These are phyloP conservation scores for Whalleya microplaca DNA, from an alignment of 2,329 filamentous ascomycete species.

Conservation along the genomic window DNA sequence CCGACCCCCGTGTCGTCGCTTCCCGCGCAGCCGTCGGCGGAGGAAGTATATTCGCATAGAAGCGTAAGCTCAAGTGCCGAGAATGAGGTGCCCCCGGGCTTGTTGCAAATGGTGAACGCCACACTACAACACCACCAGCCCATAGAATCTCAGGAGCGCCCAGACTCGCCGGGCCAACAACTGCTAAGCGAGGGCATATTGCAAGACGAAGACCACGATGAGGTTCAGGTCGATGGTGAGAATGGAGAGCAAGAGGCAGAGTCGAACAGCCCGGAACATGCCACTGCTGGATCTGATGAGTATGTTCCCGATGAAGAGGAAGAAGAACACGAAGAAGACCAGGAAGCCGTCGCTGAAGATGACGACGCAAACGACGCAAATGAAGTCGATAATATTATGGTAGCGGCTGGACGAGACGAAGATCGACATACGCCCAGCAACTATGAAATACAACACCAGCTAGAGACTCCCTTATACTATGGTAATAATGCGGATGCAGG, in stretches of 20 bases:
- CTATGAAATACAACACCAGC: background rate
- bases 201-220: background rate
- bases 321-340: slow-evolving; percentile 1
- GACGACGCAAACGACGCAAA: background rate
- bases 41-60: background rate
- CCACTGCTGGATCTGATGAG: too few relatives aligned
- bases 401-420: background rate
- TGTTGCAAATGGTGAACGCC: slow-evolving; percentile 29
- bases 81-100: slow-evolving; percentile 20
- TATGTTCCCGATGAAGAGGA: background rate
- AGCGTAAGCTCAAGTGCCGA: slow-evolving; percentile 13
- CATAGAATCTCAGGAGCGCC: background rate
- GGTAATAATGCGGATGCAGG: background rate
- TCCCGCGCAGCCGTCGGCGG: background rate
- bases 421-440: background rate
- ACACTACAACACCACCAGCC: slow-evolving; percentile 12
- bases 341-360: too few relatives aligned
- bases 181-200: background rate
- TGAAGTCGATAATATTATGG: too few relatives aligned
- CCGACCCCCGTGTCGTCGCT: slow-evolving; percentile 7
- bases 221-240: background rate
- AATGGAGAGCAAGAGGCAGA: slow-evolving; percentile 4
- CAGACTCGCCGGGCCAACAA: background rate
- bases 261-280: too few relatives aligned
- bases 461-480: background rate